These are phyloP conservation scores for Daldinia eschscholtzii DNA, from an alignment of 2,329 filamentous ascomycete genomes.

Conservation along the genomic window DNA sequence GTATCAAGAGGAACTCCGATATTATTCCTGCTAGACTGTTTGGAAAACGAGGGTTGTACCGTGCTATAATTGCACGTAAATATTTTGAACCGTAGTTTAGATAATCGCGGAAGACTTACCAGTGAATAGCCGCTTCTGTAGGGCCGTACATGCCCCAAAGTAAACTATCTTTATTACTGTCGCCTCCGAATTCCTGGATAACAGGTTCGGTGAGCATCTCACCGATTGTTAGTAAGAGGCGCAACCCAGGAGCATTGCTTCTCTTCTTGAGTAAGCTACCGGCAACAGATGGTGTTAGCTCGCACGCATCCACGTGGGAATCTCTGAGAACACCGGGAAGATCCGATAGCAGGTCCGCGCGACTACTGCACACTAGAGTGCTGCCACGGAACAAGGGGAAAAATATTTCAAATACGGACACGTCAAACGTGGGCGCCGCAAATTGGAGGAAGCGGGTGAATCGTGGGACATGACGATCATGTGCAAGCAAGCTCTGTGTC, in stretches of 20 bases:
- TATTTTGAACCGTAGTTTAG: not conserved
- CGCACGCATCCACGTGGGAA: constrained; percentile 83
- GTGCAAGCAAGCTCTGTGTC: constrained; percentile 85
- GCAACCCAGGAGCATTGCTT: constrained; percentile 74
- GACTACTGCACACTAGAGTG: constrained; percentile 79
- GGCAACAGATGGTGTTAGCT: constrained; percentile 89
- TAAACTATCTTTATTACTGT: constrained; percentile 66
- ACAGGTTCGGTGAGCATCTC: constrained; percentile 89
- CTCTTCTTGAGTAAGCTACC: constrained; percentile 80
- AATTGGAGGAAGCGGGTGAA: constrained; percentile 91
- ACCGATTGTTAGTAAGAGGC: constrained; percentile 85
- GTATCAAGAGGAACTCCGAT: constrained; percentile 86
- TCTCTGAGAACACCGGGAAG: constrained; percentile 74
- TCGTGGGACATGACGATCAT: constrained; percentile 79
- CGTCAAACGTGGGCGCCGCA: constrained; percentile 92
- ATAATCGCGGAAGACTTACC: constrained; percentile 56
- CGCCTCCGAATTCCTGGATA: constrained; percentile 81
- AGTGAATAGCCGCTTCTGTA: constrained; percentile 92
- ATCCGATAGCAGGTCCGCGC: constrained; percentile 79
- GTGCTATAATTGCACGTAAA: constrained; percentile 63
- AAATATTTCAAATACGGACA: constrained; percentile 95
- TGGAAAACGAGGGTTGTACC: constrained; percentile 72
- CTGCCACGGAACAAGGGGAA: constrained; percentile 81
- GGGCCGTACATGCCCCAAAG: constrained; percentile 96
- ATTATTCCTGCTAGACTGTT: constrained; percentile 69